phyloP scores from a whole-genome alignment of 2,329 filamentous ascomycete species.

The Nemania sp. region DNA sequence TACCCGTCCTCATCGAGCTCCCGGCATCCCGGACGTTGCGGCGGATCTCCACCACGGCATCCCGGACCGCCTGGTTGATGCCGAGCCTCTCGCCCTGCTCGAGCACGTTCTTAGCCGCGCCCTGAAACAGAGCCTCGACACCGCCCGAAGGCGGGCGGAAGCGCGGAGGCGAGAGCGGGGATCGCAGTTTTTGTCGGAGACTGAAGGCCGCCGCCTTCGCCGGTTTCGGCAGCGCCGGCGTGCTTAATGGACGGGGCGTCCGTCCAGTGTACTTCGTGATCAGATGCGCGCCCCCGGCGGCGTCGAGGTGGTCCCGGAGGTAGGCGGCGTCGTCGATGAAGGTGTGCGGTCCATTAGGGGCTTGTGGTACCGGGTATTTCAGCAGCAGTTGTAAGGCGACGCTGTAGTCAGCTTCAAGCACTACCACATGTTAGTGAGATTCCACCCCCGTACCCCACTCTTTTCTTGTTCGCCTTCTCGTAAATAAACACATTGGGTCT shows the following conservation, averaged over 20 bases:
- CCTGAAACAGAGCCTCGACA: constrained; percentile 74
- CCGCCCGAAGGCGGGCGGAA: constrained; percentile 60
- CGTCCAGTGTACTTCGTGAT: constrained; percentile 73
- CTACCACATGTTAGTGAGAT: constrained; percentile 49
- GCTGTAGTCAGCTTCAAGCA: constrained; percentile 87
- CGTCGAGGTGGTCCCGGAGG: constrained; percentile 66
- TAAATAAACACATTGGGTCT: constrained; percentile 24
- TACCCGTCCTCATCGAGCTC: constrained; percentile 46
- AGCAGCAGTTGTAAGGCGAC: constrained; percentile 79
- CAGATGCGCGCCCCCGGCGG: constrained; percentile 65
- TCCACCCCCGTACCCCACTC: background rate
- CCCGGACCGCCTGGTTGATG: constrained; percentile 80
- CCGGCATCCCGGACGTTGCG: constrained; percentile 72
- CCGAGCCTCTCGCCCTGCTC: constrained; percentile 76
- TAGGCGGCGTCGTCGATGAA: constrained; percentile 87
- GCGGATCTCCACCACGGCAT: constrained; percentile 77
- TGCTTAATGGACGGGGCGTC: constrained; percentile 45
- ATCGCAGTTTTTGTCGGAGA: constrained; percentile 50
- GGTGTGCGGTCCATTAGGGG: constrained; percentile 69
- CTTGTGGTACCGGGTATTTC: constrained; percentile 74
- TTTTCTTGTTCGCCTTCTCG: background rate
- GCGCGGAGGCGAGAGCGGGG: constrained; percentile 54
- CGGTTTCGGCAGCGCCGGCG: constrained; percentile 41
- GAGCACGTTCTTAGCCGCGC: constrained; percentile 74
- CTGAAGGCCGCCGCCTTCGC: constrained; percentile 44